These are phyloP conservation scores for Skeletonema menzelii DNA, from an alignment of 108 stramenopile species.

Conservation along the genomic window DNA sequence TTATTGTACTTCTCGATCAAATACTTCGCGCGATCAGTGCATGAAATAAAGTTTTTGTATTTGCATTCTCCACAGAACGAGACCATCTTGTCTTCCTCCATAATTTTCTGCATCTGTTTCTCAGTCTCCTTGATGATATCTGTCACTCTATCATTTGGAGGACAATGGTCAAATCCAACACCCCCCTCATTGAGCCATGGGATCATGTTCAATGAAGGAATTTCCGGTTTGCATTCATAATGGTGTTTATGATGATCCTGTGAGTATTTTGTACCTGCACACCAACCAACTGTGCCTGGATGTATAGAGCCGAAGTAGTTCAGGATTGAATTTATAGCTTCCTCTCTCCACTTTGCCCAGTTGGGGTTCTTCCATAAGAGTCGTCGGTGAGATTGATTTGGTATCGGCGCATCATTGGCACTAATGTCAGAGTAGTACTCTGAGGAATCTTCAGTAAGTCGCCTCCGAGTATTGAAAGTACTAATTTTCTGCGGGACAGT, in stretches of 20 bases:
- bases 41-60: conserved; percentile 1
- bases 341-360: conserved; percentile 74
- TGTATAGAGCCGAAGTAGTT: conserved; percentile 86
- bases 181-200: conserved; percentile 46
- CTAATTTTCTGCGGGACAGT: conserved; percentile 57
- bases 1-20: conserved; percentile 14
- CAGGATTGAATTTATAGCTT: conserved; percentile 74
- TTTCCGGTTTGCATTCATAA: conserved; percentile 40
- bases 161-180: conserved; percentile 35
- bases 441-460: not conserved
- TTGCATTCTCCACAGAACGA: conserved; percentile 17
- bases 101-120: not conserved
- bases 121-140: not conserved
- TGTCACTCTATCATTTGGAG: conserved; percentile 4
- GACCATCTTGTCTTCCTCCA: not conserved
- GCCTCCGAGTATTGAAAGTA: conserved; percentile 10
- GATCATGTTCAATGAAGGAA: conserved; percentile 43
- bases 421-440: not conserved
- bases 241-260: conserved; percentile 26
- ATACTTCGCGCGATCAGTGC: conserved; percentile 10
- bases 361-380: conserved; percentile 58
- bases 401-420: conserved; percentile 2
- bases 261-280: conserved; percentile 67
- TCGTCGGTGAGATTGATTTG: conserved; percentile 50
- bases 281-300: conserved; percentile 85